Conservation (phyloP, 2,329 filamentous ascomycete species). For the Fusarium phyllophilum region DNA sequence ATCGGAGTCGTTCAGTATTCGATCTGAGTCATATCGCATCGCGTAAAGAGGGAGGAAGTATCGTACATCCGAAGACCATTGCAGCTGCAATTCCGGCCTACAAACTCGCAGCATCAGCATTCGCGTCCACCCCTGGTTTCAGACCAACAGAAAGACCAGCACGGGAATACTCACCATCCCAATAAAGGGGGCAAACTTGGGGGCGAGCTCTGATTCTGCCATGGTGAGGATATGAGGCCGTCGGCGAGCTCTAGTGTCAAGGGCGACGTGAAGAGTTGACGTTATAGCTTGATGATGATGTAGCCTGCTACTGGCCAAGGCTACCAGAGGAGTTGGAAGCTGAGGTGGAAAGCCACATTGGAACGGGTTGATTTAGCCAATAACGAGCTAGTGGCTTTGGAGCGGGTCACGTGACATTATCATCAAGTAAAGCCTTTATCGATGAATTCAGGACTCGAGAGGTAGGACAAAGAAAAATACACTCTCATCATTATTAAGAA, state of each 20-base stretch:
- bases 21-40: conserved; percentile 15
- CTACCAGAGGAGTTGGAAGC: conserved; percentile 37
- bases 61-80: conserved; percentile 86
- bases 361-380: conserved; percentile 24
- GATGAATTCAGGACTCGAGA: neutral
- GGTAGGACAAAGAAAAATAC: neutral
- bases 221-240: conserved; percentile 52
- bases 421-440: neutral
- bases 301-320: conserved; percentile 41
- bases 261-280: conserved; percentile 33
- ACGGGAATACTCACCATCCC: conserved; percentile 75
- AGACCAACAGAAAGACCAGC: conserved; percentile 2
- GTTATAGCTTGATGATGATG: conserved; percentile 45
- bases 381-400: neutral
- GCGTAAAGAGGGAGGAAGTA: conserved; percentile 26
- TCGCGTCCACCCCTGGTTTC: conserved; percentile 19
- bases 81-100: conserved; percentile 82
- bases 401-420: conserved; percentile 16
- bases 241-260: conserved; percentile 29
- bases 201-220: conserved; percentile 68
- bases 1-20: conserved; percentile 42
- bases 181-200: conserved; percentile 88
- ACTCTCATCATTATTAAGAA: neutral
- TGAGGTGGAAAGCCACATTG: conserved; percentile 36
- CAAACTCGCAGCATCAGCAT: conserved; percentile 39